Percentiles rank a stretch among this genome's conserved stretches.
Conservation (phyloP, 352 stramenopile species). For the Globisporangium uncinulatum region DNA sequence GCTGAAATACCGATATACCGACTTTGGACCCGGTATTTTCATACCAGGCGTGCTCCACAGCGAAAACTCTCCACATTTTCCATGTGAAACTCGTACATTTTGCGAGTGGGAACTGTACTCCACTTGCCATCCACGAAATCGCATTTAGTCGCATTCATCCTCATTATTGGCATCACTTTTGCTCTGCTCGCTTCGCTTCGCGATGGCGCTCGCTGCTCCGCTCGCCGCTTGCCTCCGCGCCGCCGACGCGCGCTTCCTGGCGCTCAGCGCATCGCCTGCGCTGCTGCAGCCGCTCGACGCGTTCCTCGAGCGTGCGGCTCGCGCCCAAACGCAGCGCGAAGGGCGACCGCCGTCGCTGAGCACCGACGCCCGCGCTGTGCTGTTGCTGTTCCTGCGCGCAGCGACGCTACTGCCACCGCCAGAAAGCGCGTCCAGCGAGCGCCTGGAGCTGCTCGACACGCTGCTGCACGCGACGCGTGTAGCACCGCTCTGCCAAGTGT, state of each 20-base stretch:
- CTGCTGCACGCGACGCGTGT: slow-evolving; percentile 53
- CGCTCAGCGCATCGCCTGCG: neutral
- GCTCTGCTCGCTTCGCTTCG: no score
- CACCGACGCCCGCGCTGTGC: slow-evolving; percentile 8
- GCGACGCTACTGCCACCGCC: slow-evolving; percentile 3
- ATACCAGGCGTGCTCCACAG: neutral
- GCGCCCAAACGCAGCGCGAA: slow-evolving; percentile 7
- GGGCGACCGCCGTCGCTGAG: slow-evolving; percentile 6
- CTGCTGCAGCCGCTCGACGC: slow-evolving; percentile 5
- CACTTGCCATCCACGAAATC: no score
- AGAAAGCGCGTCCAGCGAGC: neutral
- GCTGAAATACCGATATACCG: no score
- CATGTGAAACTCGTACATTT: neutral
- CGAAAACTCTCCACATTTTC: neutral
- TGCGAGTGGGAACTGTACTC: no score
- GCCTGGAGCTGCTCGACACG: slow-evolving; percentile 14
- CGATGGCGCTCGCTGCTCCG: neutral
- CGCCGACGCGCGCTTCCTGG: slow-evolving; percentile 9
- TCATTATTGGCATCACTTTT: no score
- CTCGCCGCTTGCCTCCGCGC: slow-evolving; percentile 6
- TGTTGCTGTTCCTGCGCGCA: slow-evolving; percentile 14
- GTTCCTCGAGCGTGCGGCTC: slow-evolving; percentile 10
- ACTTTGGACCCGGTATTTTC: no score
- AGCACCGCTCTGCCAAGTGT: slow-evolving; percentile 57
- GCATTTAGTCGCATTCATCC: no score